Percentiles rank a stretch among this genome's conserved stretches.
Conservation (phyloP, 306 rosid genomes). For the Sphenostylis stenocarpa region DNA sequence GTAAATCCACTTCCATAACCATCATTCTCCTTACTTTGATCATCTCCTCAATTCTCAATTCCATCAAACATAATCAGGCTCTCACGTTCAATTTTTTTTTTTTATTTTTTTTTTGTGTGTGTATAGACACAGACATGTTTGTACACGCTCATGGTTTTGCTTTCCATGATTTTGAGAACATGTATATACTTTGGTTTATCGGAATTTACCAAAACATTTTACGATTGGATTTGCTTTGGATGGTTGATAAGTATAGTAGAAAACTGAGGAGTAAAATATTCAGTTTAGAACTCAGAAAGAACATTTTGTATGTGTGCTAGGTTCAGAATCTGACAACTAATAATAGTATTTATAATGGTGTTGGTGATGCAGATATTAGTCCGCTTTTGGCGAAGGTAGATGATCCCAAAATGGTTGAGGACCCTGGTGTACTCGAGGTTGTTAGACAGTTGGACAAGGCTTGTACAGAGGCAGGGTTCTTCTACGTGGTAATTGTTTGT, state of each 20-base stretch:
- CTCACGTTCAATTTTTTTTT: background rate
- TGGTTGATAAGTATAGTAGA: background rate
- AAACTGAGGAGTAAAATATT: background rate
- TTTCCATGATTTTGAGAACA: conserved; percentile 6
- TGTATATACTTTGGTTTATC: background rate
- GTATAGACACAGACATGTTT: no score
- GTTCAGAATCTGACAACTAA: conserved; percentile 2
- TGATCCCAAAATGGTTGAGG: conserved; percentile 68
- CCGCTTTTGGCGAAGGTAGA: conserved; percentile 68
- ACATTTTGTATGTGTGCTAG: background rate
- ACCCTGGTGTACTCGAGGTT: conserved; percentile 61
- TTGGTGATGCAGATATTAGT: conserved; percentile 57
- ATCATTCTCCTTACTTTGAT: background rate
- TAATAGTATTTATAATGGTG: background rate
- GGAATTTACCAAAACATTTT: background rate
- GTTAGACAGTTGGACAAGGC: conserved; percentile 78
- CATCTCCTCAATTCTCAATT: background rate
- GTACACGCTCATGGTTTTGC: background rate
- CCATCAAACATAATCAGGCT: background rate
- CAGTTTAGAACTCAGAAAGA: background rate
- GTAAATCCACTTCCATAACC: conserved; percentile 38
- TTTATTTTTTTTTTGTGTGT: no score
- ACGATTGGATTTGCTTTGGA: background rate
- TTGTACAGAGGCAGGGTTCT: conserved; percentile 86
- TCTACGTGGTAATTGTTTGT: conserved; percentile 75